Base-by-base conservation (phyloP, 148 eudicot genomes). In the Polygonum aviculare region DNA sequence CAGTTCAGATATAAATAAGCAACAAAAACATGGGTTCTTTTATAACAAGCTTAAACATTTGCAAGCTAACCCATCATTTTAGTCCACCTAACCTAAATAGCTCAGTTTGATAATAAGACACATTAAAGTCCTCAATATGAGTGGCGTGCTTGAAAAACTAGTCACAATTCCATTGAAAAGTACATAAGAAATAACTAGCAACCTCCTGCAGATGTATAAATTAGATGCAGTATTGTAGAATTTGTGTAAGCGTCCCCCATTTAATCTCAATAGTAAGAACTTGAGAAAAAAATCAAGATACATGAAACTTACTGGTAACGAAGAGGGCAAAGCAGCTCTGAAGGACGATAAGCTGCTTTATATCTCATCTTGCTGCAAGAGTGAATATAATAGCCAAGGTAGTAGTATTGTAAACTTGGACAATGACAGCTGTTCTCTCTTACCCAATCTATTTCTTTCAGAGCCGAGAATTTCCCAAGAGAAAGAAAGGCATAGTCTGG, bases 341-440 rank as follows among this genome's bases (percentile, higher is more conserved):
- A 95, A 7, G 98, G 98, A 62, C 73, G 79, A 86, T 95, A 92
- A 74, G 94, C 91, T 76, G 98, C 98, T 78, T 95, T 95, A 82
- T 95, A 95, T 88, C 94, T 90, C 98, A 95, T 95, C 82, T 95
- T 95, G 77, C 77, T 86, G 86, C 98, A 95, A 72, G 96, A 89
- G 79, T 95, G 98, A 81, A 92, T 89, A 77, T 95, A 95, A 83
- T 95, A 95, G 74, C 98, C 98, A 78, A 95, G 97, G 80, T 95
- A 95, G 85, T 95, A 95, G 82, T 88, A 92, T 80, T 89, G 87
- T 7, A 95, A 91, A 81, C 89, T 95, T 18, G 96, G 96, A 77
- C 96, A 92, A 81, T 80, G 83, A 35, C 51, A 80, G 76, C 91
- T 80, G 80, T 83, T 95, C 85, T 88, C 94, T 62, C 82, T 89